phyloP scores from a whole-genome alignment of 1,139 yeast species.

The Yamadazyma pseudoaaseri region DNA sequence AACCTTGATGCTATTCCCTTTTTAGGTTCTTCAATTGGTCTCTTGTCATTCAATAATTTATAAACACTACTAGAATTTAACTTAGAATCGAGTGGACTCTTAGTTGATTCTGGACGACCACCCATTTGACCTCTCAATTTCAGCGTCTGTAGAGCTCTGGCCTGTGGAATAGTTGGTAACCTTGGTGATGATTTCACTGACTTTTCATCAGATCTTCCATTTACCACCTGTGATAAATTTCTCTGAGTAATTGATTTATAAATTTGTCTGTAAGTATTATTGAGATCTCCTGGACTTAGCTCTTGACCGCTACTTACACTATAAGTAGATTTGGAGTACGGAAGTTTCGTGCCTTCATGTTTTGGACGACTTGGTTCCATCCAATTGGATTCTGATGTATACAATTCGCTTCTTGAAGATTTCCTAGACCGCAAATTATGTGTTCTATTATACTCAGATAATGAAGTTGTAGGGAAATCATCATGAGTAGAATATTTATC shows the following conservation, averaged over 20 bases:
- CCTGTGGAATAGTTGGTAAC: conserved; percentile 19
- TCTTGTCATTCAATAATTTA: conserved; percentile 18
- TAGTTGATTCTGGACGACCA: too few relatives aligned
- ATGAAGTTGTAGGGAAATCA: conserved; percentile 36
- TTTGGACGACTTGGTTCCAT: conserved; percentile 35
- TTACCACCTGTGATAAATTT: conserved; percentile 21
- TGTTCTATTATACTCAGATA: conserved; percentile 34
- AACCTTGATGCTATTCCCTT: conserved; percentile 27
- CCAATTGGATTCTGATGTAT: conserved; percentile 43
- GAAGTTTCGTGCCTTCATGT: conserved; percentile 2
- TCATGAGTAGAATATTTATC: conserved; percentile 12
- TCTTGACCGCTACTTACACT: conserved; percentile 23
- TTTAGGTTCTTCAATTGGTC: conserved; percentile 5
- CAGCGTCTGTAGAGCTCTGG: conserved; percentile 8
- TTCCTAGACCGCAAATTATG: conserved; percentile 25
- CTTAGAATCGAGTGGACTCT: background rate
- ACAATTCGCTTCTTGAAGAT: conserved; percentile 43
- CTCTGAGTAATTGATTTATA: conserved; percentile 39
- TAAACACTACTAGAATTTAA: conserved; percentile 25
- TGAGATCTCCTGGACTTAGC: conserved; percentile 19
- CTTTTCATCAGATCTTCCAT: conserved; percentile 12
- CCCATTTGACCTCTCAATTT: background rate
- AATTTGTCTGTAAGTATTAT: conserved; percentile 31
- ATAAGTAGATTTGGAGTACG: conserved; percentile 25
- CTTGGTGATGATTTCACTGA: conserved; percentile 17